Conservation (phyloP, 129 eudicot species). For the Silybum marianum region DNA sequence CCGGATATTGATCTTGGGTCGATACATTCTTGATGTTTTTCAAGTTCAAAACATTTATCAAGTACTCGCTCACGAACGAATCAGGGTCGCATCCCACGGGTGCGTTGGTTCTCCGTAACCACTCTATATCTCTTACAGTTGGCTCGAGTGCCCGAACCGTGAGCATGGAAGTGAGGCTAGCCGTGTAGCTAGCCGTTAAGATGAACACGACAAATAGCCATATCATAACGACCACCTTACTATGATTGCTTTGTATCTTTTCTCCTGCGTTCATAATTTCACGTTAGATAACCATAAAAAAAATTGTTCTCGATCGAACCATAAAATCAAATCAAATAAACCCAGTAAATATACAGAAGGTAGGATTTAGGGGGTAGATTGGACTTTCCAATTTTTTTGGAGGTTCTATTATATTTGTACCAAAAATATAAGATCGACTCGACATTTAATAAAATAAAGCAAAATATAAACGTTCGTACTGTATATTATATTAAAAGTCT, state of each 20-base stretch:
- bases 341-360: background rate
- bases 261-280: conserved; percentile 38
- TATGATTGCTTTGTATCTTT: conserved; percentile 48
- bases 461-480: too few relatives aligned
- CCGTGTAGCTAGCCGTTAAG: conserved; percentile 50
- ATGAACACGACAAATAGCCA: conserved; percentile 59
- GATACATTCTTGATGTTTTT: conserved; percentile 31
- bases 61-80: conserved; percentile 51
- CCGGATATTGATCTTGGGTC: conserved; percentile 26
- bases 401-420: too few relatives aligned
- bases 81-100: conserved; percentile 60
- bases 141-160: conserved; percentile 53
- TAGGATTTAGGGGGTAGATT: background rate
- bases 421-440: too few relatives aligned
- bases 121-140: conserved; percentile 39
- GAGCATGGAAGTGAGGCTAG: conserved; percentile 61
- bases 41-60: conserved; percentile 32
- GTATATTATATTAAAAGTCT: too few relatives aligned
- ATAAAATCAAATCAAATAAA: background rate
- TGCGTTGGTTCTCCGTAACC: conserved; percentile 46
- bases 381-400: background rate
- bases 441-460: too few relatives aligned
- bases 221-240: conserved; percentile 45
- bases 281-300: background rate
- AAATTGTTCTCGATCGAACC: background rate